phyloP scores from a whole-genome alignment of 768 basidiomycete genomes.

The Strobilomyces confusus region DNA sequence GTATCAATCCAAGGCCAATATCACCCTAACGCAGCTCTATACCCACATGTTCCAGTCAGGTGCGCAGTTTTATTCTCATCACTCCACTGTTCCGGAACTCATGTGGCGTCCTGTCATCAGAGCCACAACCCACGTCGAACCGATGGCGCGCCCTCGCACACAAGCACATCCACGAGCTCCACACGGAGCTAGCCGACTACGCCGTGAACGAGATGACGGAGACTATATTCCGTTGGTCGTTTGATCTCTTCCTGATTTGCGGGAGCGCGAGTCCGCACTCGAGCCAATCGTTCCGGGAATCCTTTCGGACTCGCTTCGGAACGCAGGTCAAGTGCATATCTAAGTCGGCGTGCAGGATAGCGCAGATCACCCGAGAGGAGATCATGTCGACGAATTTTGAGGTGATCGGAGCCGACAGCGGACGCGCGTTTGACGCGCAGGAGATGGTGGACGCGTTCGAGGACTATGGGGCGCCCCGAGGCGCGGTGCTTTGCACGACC shows the following conservation, averaged over 20 bases:
- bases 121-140: slow-evolving; percentile 74
- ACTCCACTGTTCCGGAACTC: slow-evolving; percentile 9
- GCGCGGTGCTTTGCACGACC: slow-evolving; percentile 60
- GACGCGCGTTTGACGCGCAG: slow-evolving; percentile 43
- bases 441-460: slow-evolving; percentile 64
- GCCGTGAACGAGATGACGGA: slow-evolving; percentile 70
- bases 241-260: slow-evolving; percentile 62
- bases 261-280: slow-evolving; percentile 48
- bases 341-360: slow-evolving; percentile 57
- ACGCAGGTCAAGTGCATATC: slow-evolving; percentile 66
- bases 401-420: slow-evolving; percentile 56
- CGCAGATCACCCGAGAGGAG: slow-evolving; percentile 63
- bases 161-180: slow-evolving; percentile 60
- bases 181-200: slow-evolving; percentile 63
- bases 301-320: slow-evolving; percentile 47
- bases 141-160: slow-evolving; percentile 77
- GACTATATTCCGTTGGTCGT: slow-evolving; percentile 68
- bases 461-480: slow-evolving; percentile 48
- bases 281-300: slow-evolving; percentile 35
- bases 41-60: slow-evolving; percentile 53
- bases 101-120: slow-evolving; percentile 30
- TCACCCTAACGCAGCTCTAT: slow-evolving; percentile 58
- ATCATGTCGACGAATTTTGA: slow-evolving; percentile 78
- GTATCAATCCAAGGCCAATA: slow-evolving; percentile 66
- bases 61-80: slow-evolving; percentile 22